These are phyloP conservation scores for Yamadazyma sp. DNA, from an alignment of 1,139 yeast species.

Conservation along the genomic window DNA sequence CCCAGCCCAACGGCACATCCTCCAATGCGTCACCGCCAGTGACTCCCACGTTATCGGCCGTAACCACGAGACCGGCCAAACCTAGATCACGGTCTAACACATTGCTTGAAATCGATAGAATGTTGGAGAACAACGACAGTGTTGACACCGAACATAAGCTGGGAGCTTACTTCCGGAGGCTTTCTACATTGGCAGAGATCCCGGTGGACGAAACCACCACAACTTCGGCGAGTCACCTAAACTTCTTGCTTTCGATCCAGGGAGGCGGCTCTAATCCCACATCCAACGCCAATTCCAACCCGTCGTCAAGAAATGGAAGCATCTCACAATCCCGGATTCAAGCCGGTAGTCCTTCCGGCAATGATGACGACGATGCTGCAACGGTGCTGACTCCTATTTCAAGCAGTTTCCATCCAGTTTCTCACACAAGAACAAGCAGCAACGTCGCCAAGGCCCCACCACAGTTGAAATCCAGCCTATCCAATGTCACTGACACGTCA, in stretches of 20 bases:
- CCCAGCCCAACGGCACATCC: constrained; percentile 3
- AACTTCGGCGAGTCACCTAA: neutral
- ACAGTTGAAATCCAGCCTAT: constrained; percentile 2
- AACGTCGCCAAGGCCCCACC: constrained; percentile 9
- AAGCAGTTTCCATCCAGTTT: no score
- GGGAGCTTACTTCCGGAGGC: constrained; percentile 68
- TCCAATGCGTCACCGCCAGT: constrained; percentile 17
- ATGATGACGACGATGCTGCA: constrained; percentile 8
- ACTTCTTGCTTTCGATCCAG: constrained; percentile 3
- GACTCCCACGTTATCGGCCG: constrained; percentile 14
- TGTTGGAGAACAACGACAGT: constrained; percentile 40
- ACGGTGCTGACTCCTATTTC: no score
- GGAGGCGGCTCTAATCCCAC: neutral
- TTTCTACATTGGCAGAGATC: constrained; percentile 67
- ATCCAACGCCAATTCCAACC: constrained; percentile 11
- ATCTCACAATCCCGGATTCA: constrained; percentile 6
- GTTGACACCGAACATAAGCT: constrained; percentile 50
- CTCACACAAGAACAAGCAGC: constrained; percentile 3
- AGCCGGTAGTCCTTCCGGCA: constrained; percentile 9
- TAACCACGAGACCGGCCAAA: constrained; percentile 8
- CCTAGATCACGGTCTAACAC: constrained; percentile 40
- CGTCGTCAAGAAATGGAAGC: constrained; percentile 16
- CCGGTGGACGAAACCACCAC: constrained; percentile 33
- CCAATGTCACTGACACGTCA: constrained; percentile 9
- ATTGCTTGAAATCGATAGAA: constrained; percentile 38